A percentile compares a stretch with the other conserved stretches of the same genome.
phyloP scores from a whole-genome alignment of 2,329 filamentous ascomycete genomes.

The Claviceps humidiphila region DNA sequence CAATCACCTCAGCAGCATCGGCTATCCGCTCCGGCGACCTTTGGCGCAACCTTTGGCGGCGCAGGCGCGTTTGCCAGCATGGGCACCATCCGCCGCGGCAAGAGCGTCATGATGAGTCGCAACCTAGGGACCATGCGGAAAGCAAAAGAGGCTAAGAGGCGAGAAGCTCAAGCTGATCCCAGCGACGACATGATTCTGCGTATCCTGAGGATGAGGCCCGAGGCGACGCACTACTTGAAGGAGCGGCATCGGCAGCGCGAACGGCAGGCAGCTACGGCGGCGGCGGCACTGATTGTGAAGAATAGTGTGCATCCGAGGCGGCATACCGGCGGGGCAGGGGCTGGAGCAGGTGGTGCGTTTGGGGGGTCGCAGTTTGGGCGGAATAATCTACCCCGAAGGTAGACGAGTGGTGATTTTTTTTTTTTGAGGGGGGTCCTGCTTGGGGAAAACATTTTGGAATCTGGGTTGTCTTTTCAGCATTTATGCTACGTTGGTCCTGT shows the following conservation, averaged over 20 bases:
- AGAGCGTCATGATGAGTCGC: slow-evolving; percentile 84
- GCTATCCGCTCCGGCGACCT: slow-evolving; percentile 50
- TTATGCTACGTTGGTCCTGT: background rate
- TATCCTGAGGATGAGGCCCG: slow-evolving; percentile 87
- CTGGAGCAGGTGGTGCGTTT: slow-evolving; percentile 1
- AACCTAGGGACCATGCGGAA: slow-evolving; percentile 95
- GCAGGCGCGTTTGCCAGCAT: slow-evolving; percentile 46
- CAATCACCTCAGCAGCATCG: slow-evolving; percentile 40
- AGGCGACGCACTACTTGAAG: slow-evolving; percentile 75
- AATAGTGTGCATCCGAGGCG: slow-evolving; percentile 62
- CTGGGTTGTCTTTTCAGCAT: background rate
- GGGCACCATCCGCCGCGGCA: slow-evolving; percentile 50
- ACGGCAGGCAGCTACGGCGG: slow-evolving; percentile 74
- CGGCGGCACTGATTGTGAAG: slow-evolving; percentile 85
- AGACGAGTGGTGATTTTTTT: background rate
- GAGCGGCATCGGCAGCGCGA: slow-evolving; percentile 91
- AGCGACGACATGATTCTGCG: slow-evolving; percentile 96
- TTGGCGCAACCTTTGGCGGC: slow-evolving; percentile 22
- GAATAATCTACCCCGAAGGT: slow-evolving; percentile 35
- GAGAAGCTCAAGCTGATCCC: slow-evolving; percentile 89
- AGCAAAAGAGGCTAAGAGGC: slow-evolving; percentile 89
- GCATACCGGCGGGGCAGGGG: slow-evolving; percentile 25
- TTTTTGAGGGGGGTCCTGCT: background rate
- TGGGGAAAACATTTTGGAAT: background rate
- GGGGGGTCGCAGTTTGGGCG: slow-evolving; percentile 28